Evolutionary conservation across 1,139 yeast species (phyloP), one percentile per base, ranked within the genome.

Genomic region (Nakaseomyces kungkrabaensis): DNA sequence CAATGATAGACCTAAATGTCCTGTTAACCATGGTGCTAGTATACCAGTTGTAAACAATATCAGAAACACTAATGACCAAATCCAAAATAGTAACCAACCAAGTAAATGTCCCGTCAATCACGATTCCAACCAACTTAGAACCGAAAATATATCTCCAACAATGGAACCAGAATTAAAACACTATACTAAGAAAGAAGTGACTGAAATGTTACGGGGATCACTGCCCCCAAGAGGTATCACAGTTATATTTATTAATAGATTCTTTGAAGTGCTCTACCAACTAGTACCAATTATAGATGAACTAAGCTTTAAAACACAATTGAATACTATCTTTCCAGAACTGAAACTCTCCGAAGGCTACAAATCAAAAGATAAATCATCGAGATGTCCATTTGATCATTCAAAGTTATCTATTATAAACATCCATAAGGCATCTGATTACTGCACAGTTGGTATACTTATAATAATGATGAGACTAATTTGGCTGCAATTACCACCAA

Each of bases 231-330:
- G 66, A 49, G 63, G 63, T 29, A 68, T 73, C 1, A 65, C 77
- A 8, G 63, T 72, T 61, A 53, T 62, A 31, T 68, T 69, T 47
- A 49, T 73, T n/a, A 68, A 69, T 29, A 56, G 71, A 43, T 79
- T 74, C 54, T 77, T 78, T 61, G 61, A 61, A 25, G 61, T 65
- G 13, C 65, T 77, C 4, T 76, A 77, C 55, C 79, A 81, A 1
- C 71, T 71, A 40, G 67, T 76, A 50, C 82, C 83, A 1, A 68
- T 75, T 36, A 51, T 78, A 29, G 82, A 78, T 60, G 80, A 78
- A 54, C 52, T 49, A 7, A 63, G 63, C 37, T 67, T 71, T 52
- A 59, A 60, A 48, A 51, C 54, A 24, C 65, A 63, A 52, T 56
- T 61, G 31, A 55, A 54, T 50, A 58, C 59, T 43, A 62, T 65